A percentile compares a stretch with the other conserved stretches of the same genome.
These are phyloP conservation scores for Saturnispora diversa DNA, from an alignment of 805 yeast species.

Conservation along the genomic window DNA sequence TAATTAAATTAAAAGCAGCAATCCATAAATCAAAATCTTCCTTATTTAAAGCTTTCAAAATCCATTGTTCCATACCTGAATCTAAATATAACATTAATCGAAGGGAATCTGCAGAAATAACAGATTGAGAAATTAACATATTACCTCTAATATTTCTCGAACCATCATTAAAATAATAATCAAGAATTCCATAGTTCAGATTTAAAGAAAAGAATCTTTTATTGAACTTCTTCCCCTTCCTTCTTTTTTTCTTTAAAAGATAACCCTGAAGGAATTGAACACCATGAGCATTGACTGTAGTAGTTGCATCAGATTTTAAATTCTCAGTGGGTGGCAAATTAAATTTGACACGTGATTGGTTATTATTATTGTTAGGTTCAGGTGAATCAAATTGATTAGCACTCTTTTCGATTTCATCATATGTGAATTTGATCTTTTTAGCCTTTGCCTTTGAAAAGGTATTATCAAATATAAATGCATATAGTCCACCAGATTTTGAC, in stretches of 20 bases:
- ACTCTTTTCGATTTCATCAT: too few species aligned
- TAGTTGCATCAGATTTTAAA: conserved; percentile 21
- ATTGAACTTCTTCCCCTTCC: conserved; percentile 81
- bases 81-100: conserved; percentile 70
- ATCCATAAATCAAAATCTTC: conserved; percentile 78
- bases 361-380: not conserved
- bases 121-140: conserved; percentile 77
- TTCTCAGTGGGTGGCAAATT: conserved; percentile 20
- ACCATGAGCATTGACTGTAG: conserved; percentile 39
- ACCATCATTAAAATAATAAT: conserved; percentile 66
- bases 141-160: conserved; percentile 78
- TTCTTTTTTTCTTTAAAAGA: conserved; percentile 61
- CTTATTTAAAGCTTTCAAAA: conserved; percentile 56
- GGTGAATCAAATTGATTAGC: conserved; percentile 1
- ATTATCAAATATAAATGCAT: conserved; percentile 88
- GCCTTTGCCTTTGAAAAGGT: conserved; percentile 80
- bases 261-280: conserved; percentile 74
- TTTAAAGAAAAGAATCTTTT: conserved; percentile 80
- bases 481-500: conserved; percentile 58
- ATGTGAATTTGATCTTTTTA: conserved; percentile 69
- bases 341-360: conserved; percentile 20
- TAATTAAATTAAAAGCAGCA: conserved; percentile 58
- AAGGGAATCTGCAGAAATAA: conserved; percentile 69
- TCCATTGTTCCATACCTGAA: conserved; percentile 95
- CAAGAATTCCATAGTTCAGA: conserved; percentile 71